Base-by-base conservation (phyloP, 306 rosid genomes). In the Pueraria montana region DNA sequence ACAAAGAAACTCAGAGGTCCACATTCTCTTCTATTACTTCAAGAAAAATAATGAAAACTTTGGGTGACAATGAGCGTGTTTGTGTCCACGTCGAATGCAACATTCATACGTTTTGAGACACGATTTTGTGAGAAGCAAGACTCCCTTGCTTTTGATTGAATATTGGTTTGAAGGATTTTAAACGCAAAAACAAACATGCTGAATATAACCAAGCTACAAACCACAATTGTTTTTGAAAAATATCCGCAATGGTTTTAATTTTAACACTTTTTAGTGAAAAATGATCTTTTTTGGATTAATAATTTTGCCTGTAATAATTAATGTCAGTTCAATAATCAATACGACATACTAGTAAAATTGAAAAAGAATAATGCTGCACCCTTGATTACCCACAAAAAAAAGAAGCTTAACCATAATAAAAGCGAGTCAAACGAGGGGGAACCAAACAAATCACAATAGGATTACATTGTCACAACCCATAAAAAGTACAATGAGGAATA, bases 381-480 rank as follows among this genome's bases (percentile, higher is more conserved):
- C 23, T 17, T 2, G 1, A 18, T 18, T 18, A 23, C 9, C 16
- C 36, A 59, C 8, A 59, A 12, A 59, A 32, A 64, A 30, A 0
- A 8, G 3, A 21, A 20, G 2, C 13, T 6, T 65, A 10, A 9
- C 9, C 12, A n/a, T 3, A 3, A 66, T n/a, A 34, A 94, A 84
- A 9, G 32, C 0, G 27, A 49, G 34, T 0, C 8, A 34, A 34
- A 34, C 40, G 0, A 34, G 40, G 76, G 11, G 3, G 77, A 85
- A 53, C 5, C 23, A 85, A 67, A 76, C 76, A 70, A 85, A 40
- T 85, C 76, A 81, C 56, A 70, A 63, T 81, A 77, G 77, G 56
- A 74, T 80, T 85, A 85, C 68, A 71, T 30, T 4, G 59, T 71
- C 72, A 80, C 78, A 71, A 71, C 9, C 49, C 61, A 40, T 7